Evolutionary conservation across 164 flowering plant genomes (phyloP).

Genomic region (Vitis rotundifolia): DNA sequence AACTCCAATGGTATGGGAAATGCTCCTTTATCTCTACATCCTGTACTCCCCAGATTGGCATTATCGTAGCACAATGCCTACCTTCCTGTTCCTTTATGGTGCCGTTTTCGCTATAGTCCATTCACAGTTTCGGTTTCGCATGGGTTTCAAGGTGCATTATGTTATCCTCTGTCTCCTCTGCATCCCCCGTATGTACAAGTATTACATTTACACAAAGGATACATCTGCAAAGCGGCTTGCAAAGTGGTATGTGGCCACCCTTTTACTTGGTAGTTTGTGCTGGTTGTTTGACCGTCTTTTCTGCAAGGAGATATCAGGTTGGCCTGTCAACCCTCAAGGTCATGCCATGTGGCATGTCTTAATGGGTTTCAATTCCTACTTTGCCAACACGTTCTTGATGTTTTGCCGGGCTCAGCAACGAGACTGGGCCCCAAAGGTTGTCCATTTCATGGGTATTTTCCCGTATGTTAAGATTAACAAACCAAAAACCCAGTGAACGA

Average conservation of each 20-base stretch:
- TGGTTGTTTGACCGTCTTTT: constrained; percentile 65
- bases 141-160: constrained; percentile 74
- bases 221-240: constrained; percentile 63
- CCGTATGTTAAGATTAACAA: constrained; percentile 79
- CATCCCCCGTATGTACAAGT: constrained; percentile 85
- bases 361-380: constrained; percentile 81
- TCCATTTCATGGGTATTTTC: constrained; percentile 48
- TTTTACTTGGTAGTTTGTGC: constrained; percentile 49
- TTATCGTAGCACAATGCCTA: constrained; percentile 85
- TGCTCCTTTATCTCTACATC: constrained; percentile 76
- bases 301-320: constrained; percentile 48
- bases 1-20: constrained; percentile 88
- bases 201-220: constrained; percentile 69
- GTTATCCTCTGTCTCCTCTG: constrained; percentile 66
- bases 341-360: constrained; percentile 82
- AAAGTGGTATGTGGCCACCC: constrained; percentile 52
- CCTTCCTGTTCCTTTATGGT: constrained; percentile 75
- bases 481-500: constrained; percentile 53
- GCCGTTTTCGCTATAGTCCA: constrained; percentile 62
- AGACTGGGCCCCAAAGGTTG: constrained; percentile 64
- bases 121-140: constrained; percentile 48
- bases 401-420: constrained; percentile 80
- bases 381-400: constrained; percentile 82
- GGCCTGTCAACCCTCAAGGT: constrained; percentile 73
- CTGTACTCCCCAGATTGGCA: constrained; percentile 92